Percentiles rank a stretch among this genome's conserved stretches.
Conservation (phyloP, 306 rosid species). For the Urtica urens region DNA sequence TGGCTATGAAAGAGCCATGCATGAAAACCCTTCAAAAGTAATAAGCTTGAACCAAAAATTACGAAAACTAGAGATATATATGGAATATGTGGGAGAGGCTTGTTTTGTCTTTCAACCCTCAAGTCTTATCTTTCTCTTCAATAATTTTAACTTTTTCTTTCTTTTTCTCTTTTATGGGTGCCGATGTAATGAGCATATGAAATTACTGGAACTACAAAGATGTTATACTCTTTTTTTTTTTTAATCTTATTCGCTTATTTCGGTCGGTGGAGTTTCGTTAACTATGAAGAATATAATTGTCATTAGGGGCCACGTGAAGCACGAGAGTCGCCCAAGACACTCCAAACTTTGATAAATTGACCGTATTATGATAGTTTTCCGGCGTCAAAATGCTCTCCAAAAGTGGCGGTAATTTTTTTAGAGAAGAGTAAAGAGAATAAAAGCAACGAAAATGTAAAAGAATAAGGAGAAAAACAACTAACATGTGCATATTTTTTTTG, state of each 20-base stretch:
- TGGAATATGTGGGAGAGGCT: conserved; percentile 10
- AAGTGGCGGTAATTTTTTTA: too few relatives aligned
- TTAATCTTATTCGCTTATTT: neutral
- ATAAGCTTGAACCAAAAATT: conserved; percentile 3
- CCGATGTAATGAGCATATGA: conserved; percentile 7
- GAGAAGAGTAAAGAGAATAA: too few relatives aligned
- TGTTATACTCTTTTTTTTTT: too few relatives aligned
- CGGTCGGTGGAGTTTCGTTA: conserved; percentile 15
- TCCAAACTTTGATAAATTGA: too few relatives aligned
- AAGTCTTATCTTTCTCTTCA: neutral
- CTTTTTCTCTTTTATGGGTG: neutral
- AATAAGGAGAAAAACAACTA: too few relatives aligned
- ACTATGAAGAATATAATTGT: conserved; percentile 13
- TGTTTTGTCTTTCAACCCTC: conserved; percentile 25
- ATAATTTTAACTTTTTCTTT: neutral
- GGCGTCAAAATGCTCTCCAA: too few relatives aligned
- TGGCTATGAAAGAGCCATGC: conserved; percentile 24
- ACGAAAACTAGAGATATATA: too few relatives aligned
- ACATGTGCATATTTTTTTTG: too few relatives aligned
- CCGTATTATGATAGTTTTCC: too few relatives aligned
- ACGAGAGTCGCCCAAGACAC: too few relatives aligned
- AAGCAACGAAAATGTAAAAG: too few relatives aligned
- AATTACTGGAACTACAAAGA: neutral
- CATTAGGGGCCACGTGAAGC: too few relatives aligned
- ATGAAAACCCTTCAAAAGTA: conserved; percentile 16